A percentile compares a stretch with the other conserved stretches of the same genome.
These are phyloP conservation scores for Sporothrix phasma DNA, from an alignment of 2,329 filamentous ascomycete genomes.

Conservation along the genomic window DNA sequence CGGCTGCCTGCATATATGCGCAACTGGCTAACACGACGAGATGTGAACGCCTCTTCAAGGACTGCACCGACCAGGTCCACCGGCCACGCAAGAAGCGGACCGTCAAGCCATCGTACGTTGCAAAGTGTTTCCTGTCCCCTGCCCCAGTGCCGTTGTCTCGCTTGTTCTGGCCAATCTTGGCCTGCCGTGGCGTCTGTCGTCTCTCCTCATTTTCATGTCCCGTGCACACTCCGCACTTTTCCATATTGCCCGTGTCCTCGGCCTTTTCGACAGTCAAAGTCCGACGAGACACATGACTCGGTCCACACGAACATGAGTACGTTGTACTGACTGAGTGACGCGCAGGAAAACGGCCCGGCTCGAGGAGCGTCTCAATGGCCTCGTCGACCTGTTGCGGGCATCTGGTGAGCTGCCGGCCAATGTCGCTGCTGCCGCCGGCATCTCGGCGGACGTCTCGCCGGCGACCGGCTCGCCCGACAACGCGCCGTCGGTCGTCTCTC, in stretches of 20 bases:
- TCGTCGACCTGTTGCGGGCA: constrained; percentile 38
- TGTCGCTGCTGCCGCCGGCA: background rate
- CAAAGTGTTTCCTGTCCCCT: background rate
- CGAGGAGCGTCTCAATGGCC: constrained; percentile 39
- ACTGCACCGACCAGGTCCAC: constrained; percentile 38
- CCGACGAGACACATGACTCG: background rate
- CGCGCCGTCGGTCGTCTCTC: background rate
- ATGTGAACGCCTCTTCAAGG: constrained; percentile 39
- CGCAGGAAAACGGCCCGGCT: constrained; percentile 39
- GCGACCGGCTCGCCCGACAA: constrained; percentile 5
- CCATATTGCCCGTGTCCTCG: background rate
- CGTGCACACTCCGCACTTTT: no score
- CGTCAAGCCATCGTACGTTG: constrained; percentile 39
- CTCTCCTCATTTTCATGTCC: no score
- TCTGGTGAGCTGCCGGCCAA: constrained; percentile 28
- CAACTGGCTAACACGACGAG: constrained; percentile 25
- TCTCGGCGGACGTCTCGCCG: background rate
- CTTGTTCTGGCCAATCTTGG: background rate
- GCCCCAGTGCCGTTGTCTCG: background rate
- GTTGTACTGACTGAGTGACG: background rate
- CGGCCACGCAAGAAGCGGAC: constrained; percentile 43
- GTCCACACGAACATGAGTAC: background rate
- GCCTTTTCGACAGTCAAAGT: constrained; percentile 9
- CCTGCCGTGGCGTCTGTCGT: background rate
- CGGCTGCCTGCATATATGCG: no score